phyloP scores from a whole-genome alignment of 192 early-diverging fungal species.

The Coemansia sp. region DNA sequence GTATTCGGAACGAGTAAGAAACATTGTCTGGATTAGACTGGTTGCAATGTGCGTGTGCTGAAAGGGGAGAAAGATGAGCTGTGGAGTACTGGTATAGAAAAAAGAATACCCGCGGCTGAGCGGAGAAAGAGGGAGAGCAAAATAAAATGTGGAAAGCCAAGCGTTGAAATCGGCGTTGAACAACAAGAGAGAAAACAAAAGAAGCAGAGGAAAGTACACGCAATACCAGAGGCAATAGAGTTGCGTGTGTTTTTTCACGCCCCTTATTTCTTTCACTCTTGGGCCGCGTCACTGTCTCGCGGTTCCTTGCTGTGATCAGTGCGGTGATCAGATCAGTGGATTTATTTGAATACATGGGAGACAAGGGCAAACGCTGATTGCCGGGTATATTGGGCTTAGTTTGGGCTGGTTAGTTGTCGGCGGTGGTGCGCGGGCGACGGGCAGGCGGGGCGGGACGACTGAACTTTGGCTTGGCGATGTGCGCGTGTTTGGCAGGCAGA shows the following conservation, averaged over 20 bases:
- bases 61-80: neutral
- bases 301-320: too few relatives aligned
- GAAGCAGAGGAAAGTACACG: neutral
- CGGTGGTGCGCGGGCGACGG: conserved; percentile 32
- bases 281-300: too few relatives aligned
- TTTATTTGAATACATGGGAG: too few relatives aligned
- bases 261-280: too few relatives aligned
- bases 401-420: neutral
- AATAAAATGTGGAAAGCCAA: neutral
- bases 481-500: neutral
- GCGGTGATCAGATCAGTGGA: too few relatives aligned
- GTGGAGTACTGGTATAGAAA: neutral
- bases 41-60: too few relatives aligned
- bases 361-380: too few relatives aligned
- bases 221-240: too few relatives aligned
- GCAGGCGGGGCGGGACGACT: conserved; percentile 41
- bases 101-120: neutral
- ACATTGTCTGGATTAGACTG: too few relatives aligned
- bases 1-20: conserved; percentile 82
- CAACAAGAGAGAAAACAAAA: neutral
- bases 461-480: conserved; percentile 25
- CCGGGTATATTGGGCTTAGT: neutral
- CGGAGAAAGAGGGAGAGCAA: neutral
- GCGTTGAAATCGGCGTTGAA: too few relatives aligned
- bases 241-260: too few relatives aligned